These are phyloP conservation scores for Aegilops speltoides DNA, from an alignment of 176 grass and related monocot species.

Conservation along the genomic window DNA sequence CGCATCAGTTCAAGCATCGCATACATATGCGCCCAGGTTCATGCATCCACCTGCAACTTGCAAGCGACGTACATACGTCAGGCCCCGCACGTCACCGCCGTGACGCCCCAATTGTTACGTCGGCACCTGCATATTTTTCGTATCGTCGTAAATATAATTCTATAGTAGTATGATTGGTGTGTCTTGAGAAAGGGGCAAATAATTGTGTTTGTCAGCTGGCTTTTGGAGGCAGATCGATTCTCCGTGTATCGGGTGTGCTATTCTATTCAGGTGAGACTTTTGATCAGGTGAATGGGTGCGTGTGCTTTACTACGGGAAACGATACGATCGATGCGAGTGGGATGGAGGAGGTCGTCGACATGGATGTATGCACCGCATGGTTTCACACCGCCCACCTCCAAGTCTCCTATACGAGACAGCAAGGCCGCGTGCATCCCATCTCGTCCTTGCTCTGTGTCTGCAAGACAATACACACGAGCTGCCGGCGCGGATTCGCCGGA, in stretches of 20 bases:
- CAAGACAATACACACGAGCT: background rate
- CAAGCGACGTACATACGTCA: background rate
- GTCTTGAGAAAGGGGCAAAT: background rate
- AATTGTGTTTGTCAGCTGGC: too few species aligned
- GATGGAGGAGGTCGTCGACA: background rate
- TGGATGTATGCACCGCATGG: background rate
- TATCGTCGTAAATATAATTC: too few species aligned
- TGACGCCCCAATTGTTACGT: background rate
- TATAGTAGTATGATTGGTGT: background rate
- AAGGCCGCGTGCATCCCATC: background rate
- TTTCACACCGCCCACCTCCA: background rate
- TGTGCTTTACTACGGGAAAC: too few species aligned
- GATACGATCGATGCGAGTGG: too few species aligned
- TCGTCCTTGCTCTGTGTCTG: background rate
- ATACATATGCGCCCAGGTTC: background rate
- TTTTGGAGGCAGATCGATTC: background rate
- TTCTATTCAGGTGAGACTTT: too few species aligned
- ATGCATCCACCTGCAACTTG: background rate
- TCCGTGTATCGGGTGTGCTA: background rate
- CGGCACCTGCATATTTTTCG: background rate
- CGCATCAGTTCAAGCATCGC: too few species aligned
- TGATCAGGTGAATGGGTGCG: too few species aligned
- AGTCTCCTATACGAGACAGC: background rate
- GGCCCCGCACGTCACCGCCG: background rate
- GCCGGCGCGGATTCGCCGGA: background rate